Conservation (phyloP, 495 filamentous ascomycete genomes). For the Symbiotaphrina buchneri region DNA sequence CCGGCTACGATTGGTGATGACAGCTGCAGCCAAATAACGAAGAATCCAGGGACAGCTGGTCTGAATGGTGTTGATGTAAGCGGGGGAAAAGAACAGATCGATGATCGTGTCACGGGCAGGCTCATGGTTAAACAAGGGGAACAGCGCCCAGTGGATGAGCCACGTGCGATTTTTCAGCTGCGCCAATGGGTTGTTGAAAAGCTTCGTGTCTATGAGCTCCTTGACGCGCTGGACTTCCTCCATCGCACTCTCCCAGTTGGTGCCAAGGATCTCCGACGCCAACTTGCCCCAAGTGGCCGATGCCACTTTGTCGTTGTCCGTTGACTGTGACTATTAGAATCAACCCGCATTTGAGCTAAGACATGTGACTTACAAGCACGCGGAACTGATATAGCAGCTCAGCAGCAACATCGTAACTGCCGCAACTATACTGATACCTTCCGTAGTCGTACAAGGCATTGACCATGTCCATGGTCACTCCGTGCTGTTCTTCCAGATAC, state of each 20-base stretch:
- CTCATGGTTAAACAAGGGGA: slow-evolving; percentile 97
- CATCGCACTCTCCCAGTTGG: slow-evolving; percentile 87
- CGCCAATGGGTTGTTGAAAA: slow-evolving; percentile 86
- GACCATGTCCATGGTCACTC: slow-evolving; percentile 80
- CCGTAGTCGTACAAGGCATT: slow-evolving; percentile 85
- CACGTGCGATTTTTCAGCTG: slow-evolving; percentile 89
- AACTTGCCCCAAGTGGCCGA: slow-evolving; percentile 93
- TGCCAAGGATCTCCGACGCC: slow-evolving; percentile 77
- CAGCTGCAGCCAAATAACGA: slow-evolving; percentile 80
- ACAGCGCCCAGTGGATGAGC: slow-evolving; percentile 95
- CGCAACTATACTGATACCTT: slow-evolving; percentile 89
- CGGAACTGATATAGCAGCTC: slow-evolving; percentile 91
- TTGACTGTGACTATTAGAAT: slow-evolving; percentile 25
- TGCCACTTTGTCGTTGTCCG: slow-evolving; percentile 89
- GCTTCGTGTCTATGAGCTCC: slow-evolving; percentile 57
- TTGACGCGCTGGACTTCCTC: slow-evolving; percentile 88
- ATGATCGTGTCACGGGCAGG: slow-evolving; percentile 71
- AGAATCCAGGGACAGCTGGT: slow-evolving; percentile 94
- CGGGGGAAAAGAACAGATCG: slow-evolving; percentile 87
- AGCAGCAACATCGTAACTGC: slow-evolving; percentile 68
- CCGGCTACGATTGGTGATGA: slow-evolving; percentile 83
- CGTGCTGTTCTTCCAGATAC: slow-evolving; percentile 84
- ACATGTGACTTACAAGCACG: slow-evolving; percentile 31
- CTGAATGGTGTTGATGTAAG: slow-evolving; percentile 98
- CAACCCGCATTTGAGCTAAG: neutral